Conservation (phyloP, 495 filamentous ascomycete genomes). For the Aspergillus heteromorphus region DNA sequence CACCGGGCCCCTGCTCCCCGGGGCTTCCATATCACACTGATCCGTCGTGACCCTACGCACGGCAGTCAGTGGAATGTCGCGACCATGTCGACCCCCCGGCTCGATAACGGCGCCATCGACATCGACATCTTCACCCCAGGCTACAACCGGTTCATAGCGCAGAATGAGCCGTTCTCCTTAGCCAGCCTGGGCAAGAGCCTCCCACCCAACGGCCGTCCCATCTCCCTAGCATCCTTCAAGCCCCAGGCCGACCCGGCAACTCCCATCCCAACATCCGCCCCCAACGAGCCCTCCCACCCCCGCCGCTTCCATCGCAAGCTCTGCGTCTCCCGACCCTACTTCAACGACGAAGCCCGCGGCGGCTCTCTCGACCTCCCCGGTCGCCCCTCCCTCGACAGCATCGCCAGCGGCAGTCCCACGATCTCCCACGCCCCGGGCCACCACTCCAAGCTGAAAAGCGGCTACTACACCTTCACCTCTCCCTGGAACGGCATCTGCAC, state of each 20-base stretch:
- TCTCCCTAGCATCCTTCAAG: constrained; percentile 15
- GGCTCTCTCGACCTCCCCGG: constrained; percentile 13
- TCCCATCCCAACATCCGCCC: constrained; percentile 1
- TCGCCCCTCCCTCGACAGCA: constrained; percentile 15
- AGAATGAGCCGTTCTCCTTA: constrained; percentile 31
- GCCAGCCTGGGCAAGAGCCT: constrained; percentile 29
- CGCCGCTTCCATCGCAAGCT: constrained; percentile 37
- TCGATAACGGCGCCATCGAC: constrained; percentile 39
- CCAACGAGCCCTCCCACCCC: constrained; percentile 18
- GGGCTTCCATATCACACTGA: constrained; percentile 69
- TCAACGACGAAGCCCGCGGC: constrained; percentile 14
- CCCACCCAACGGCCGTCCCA: constrained; percentile 13
- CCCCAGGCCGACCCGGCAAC: constrained; percentile 11
- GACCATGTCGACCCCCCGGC: constrained; percentile 48
- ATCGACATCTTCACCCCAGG: constrained; percentile 60
- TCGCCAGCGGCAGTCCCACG: constrained; percentile 3
- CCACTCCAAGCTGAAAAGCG: constrained; percentile 38
- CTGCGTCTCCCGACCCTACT: constrained; percentile 29
- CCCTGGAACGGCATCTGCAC: constrained; percentile 84
- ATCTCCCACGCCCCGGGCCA: constrained; percentile 7
- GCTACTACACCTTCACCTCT: constrained; percentile 60
- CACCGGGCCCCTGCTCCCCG: constrained; percentile 9
- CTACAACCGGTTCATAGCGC: constrained; percentile 52
- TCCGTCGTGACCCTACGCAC: constrained; percentile 77
- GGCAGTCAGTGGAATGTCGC: constrained; percentile 88